Base-by-base conservation (phyloP, 805 yeast species). In the Candida succiphila region DNA sequence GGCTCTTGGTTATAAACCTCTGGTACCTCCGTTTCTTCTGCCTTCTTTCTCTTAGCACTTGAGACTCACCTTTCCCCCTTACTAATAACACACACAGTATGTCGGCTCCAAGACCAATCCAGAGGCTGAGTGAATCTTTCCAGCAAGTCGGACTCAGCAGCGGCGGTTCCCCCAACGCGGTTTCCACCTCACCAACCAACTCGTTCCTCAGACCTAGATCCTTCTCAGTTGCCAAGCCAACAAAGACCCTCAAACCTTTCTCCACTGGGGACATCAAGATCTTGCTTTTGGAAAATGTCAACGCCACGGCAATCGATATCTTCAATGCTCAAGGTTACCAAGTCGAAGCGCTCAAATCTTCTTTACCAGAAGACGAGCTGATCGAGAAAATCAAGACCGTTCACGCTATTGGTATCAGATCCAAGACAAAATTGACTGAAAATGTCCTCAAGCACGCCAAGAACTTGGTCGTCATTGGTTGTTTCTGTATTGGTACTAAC, bases 401-500 rank as follows among this genome's bases (percentile, higher is more conserved):
- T 33, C 97, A 92, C 56, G 98, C 96, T 39, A 78, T 92, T 54
- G 98, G 98, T 62, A 88, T 92, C 54, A 84, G 98, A 68, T 92
- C 97, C 39, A 92, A 92, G 69, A 92, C 98, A 33, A 83, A 78
- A 60, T 69, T 92, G 53, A 84, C 87, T 27, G 80, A 74, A 45
- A 76, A 75, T 33, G 77, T 92, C 20, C 68, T 92, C 49, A 67
- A 74, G 43, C 84, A 83, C 49, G 98, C 98, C 37, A 81, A 78
- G 58, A 85, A 89, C 66, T 70, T 92, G 60, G 83, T 83, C 19
- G 88, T 75, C 22, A 68, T 92, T 60, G 98, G 98, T 37, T 92
- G 98, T 67, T 92, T 92, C 82, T 92, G 98, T 72, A 92, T 92
- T 48, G 98, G 98, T 52, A 92, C 97, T 40, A 92, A 92, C 67